Evolutionary conservation across 169 alveolate species (phyloP), one percentile per base, ranked within the genome.

Genomic region (Theileria orientalis): DNA sequence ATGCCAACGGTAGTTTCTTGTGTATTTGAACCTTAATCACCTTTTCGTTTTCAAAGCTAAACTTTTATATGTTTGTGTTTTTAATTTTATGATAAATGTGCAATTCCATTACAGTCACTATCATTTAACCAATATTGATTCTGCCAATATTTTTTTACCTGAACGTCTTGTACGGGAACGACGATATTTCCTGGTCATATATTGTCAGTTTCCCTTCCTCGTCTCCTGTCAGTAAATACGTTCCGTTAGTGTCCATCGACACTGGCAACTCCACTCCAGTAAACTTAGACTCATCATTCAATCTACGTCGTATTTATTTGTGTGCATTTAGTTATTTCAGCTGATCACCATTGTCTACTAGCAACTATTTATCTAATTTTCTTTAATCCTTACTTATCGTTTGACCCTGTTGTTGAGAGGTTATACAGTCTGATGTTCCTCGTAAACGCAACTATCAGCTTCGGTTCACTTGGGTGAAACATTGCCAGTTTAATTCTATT

Each of bases 401-500:
- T 19, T 62, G 71, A n/a, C 19, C 37, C 66, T 57, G 33, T 27
- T 7, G 42, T 68, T 41, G 35, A 69, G 32, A 82, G 83, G 41
- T 82, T 69, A 64, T 66, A 72, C 42, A 82, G 19, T n/a, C 89
- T 60, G 9, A 82, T 56, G 32, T 83, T 77, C 27, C 69, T 62
- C 54, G 82, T 44, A 11, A 74, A 54, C 2, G 83, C 84, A 23
- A 82, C 51, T n/a, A 82, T 64, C 2, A 82, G 56, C 69, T 82
- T 72, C 3, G 89, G 85, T 40, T 82, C 85, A 40, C 44, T 33
- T 7, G 89, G 89, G 47, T 82, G 89, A 76, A 82, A 82, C 62
- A 82, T 66, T 25, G 85, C 85, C 71, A 73, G 41, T 25, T 73
- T 61, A 23, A 82, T 67, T 0, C 33, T 40, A 54, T 73, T 82